phyloP scores from a whole-genome alignment of 2,329 filamentous ascomycete genomes.

The Claviceps sp. region DNA sequence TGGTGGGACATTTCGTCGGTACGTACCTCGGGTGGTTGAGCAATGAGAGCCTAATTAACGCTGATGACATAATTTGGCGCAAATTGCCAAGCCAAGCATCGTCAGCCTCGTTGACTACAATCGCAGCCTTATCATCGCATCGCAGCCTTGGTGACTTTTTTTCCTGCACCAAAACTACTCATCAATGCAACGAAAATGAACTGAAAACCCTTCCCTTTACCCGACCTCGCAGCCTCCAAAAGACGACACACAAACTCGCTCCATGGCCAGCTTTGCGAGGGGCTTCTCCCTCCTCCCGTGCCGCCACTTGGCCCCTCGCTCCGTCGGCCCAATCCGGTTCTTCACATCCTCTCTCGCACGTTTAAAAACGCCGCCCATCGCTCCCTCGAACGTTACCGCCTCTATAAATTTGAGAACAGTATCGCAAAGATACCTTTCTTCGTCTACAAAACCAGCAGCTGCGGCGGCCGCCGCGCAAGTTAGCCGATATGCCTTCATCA shows the following conservation, averaged over 20 bases:
- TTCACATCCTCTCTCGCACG: conserved; percentile 16
- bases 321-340: conserved; percentile 13
- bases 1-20: conserved; percentile 11
- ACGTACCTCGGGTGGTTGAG: conserved; percentile 3
- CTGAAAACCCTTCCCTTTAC: background rate
- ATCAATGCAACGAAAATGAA: background rate
- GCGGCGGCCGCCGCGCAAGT: conserved; percentile 9
- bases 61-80: background rate
- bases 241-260: background rate
- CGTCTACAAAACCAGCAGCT: conserved; percentile 6
- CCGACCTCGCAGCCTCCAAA: background rate
- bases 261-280: conserved; percentile 20
- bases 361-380: conserved; percentile 9
- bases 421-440: background rate
- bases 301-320: conserved; percentile 11
- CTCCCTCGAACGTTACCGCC: conserved; percentile 7
- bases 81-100: no score
- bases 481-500: conserved; percentile 33
- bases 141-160: no score
- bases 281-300: conserved; percentile 16
- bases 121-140: no score
- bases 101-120: no score
- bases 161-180: no score
- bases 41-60: no score
- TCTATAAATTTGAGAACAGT: conserved; percentile 5